Base-by-base conservation (phyloP, 352 stramenopile species). In the Phytophthora multivora region DNA sequence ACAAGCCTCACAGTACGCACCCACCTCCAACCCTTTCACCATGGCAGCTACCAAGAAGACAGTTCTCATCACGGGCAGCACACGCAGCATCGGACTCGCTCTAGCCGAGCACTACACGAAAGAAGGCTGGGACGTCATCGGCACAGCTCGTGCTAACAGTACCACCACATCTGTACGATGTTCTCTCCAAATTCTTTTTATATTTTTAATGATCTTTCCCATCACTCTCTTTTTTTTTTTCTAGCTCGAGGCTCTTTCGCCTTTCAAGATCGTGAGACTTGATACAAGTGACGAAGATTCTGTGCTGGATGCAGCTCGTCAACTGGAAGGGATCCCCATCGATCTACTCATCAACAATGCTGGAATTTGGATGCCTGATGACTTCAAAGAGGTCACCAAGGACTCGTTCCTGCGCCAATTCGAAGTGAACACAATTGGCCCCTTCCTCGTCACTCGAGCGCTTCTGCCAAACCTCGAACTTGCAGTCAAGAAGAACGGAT, bases 291-390 rank as follows among this genome's bases (percentile, higher is more conserved):
- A 33, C 28, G 28, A 33, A 33, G 28, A 16, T 2, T 51, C 43
- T 4, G 43, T 51, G 13, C 8, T 51, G 5, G 23, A 31, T 0
- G 43, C 42, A 8, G 42, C 42, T 21, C 42, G 23, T 6, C 23
- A 36, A 21, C n/a, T 43, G 6, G n/a, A 43, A 23, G 38, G n/a
- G 2, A 21, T 43, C 6, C 38, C 38, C n/a, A 51, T 51, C 25
- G 43, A 51, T 13, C 43, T 51, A 18, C 43, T 51, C 13, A 51
- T 39, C 43, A 51, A 51, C 25, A 51, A 50, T 7, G 43, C 43
- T n/a, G 23, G 43, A 3, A 21, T 50, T 50, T 50, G 33, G 33
- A 12, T 39, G 12, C 12, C 33, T 15, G 33, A 39, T 7, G 12
- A n/a, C 12, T 39, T 39, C 33, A 16, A 39, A n/a, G n/a, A n/a